Evolutionary conservation across 1,284 basidiomycete species (phyloP), one percentile per base, ranked within the genome.

Genomic region (Ceratobasidium sp.): DNA sequence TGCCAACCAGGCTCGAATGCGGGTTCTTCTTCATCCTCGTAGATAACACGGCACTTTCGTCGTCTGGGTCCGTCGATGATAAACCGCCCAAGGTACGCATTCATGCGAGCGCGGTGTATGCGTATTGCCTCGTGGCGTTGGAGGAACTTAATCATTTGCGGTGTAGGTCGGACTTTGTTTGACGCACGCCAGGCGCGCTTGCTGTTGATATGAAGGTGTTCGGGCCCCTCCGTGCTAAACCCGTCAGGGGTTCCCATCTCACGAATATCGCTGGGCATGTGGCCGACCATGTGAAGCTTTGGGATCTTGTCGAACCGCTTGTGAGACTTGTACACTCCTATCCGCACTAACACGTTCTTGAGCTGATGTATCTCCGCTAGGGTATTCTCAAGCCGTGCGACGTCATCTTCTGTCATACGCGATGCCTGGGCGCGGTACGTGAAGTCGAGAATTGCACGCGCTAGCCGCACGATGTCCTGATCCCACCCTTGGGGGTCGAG

Each of bases 171-270:
- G 27, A 62, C 46, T 20, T 74, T 74, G 59, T 74, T 74, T n/a
- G 59, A 74, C 30, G 59, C 71, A 8, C 59, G 57, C 71, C 71
- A 74, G 7, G 35, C 57, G 1, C 20, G 7, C 23, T 74, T 74
- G 41, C 50, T 64, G 10, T 64, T 30, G 30, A 74, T 80, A 30
- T 80, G 79, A 6, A 80, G 48, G 27, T 64, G 71, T 62, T 80
- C 79, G 3, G 79, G 79, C 20, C 38, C 46, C 62, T 80, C 79
- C 6, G 77, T 79, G 57, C 74, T 77, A 35, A 71, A 79, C 30
- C 73, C 73, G 65, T 80, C 78, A 16, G 77, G 77, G 10, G 78
- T 75, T 10, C 79, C 78, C 38, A 78, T 67, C 41, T 71, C 52
- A 7, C 66, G 48, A 38, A 77, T 78, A 8, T 52, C 48, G 1